Evolutionary conservation across 768 basidiomycete genomes (phyloP), one percentile per base, ranked within the genome.

Genomic region (Boletales sp.): DNA sequence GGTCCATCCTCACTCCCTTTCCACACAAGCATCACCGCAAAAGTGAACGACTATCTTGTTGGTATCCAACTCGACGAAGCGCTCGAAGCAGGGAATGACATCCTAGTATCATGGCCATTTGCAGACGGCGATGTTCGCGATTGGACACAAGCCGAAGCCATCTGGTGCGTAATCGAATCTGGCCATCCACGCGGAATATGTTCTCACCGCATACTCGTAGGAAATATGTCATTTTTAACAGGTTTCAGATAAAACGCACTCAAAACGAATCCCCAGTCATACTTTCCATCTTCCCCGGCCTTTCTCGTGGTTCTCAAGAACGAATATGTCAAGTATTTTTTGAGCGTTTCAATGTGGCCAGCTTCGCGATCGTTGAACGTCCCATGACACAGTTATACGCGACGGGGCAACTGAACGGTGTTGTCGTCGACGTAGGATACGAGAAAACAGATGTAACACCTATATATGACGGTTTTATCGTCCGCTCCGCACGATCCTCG

Each of bases 251-350:
- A 45, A 81, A 87, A 45, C 86, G 93, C 48, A 80, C 80, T 8
- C 90, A 90, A 59, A 93, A 94, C 63, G 90, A 94, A 64, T 93
- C 89, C 15, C 90, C 91, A 2, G 81, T 91, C 47, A 76, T 94
- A 30, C 76, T 94, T 50, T 83, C 86, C 35, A 74, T 94, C 47
- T 70, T 77, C 5, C 69, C 84, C 0, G 80, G 82, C 29, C 78
- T 90, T 18, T 79, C 88, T 21, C 79, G 87, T 45, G 71, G 73
- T 34, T 76, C 81, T 9, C 80, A 86, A 65, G 89, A 94, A 63
- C 77, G 77, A 39, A 78, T 87, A 58, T 87, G 85, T 58, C 90
- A 87, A 61, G 76, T 90, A 35, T 90, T 94, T 70, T 97, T 97
- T 59, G 93, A 95, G 63, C 86, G 89, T 21, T 90, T 94, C 79